Evolutionary conservation across 106 monocot species (phyloP), one percentile per base, ranked within the genome.

Genomic region (Cymbidium sinense): DNA sequence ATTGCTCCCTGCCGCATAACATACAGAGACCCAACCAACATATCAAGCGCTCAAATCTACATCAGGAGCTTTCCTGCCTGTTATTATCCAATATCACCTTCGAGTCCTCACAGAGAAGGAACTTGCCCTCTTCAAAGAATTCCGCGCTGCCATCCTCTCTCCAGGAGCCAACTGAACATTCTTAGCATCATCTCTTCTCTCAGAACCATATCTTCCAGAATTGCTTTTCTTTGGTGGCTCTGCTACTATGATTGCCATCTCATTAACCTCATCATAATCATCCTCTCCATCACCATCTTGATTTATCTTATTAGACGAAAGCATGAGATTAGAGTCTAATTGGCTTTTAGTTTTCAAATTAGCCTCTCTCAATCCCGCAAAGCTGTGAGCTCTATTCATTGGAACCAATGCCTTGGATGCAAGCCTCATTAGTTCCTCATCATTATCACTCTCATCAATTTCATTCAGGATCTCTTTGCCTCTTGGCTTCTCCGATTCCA

Each of bases 51-150:
- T 65, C 28, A 17, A 30, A 65, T 30, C 67, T 30, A 67, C 10
- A 67, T 30, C 1, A 67, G 33, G 0, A 28, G 11, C 15, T 67
- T 15, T 2, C 18, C 36, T 21, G 21, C 31, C 13, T 65, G 65
- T 5, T 15, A 47, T 15, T 47, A 47, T 47, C 47, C 47, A 47
- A 19, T 30, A 7, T 77, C 28, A 81, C 19, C 50, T 71, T 30
- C 84, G 70, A 19, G 82, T 87, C 73, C 84, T 84, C 62, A 82
- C 76, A 2, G 87, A 84, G 33, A 65, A 34, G 5, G 82, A 62
- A 69, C 41, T 74, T 20, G 28, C 47, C 35, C 44, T 50, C n/a
- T 9, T 27, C 25, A 67, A 72, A 67, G 72, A 34, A 17, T 43
- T 35, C 19, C 64, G 23, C 34, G 11, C 54, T 2, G 19, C 47